Evolutionary conservation across 1,284 basidiomycete genomes (phyloP).

Genomic region (Ceratobasidium sp.): DNA sequence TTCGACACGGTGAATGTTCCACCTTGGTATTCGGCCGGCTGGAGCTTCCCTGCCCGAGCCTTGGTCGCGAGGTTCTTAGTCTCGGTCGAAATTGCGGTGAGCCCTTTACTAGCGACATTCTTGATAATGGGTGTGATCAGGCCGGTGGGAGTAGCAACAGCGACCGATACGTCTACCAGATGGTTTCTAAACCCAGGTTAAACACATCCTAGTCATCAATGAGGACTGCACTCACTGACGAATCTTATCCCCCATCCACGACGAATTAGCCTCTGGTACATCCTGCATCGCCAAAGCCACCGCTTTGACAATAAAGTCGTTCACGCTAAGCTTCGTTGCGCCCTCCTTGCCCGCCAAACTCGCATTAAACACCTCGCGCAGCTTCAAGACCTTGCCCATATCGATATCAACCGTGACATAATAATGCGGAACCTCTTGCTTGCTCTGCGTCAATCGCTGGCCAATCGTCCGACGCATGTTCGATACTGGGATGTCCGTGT

Average conservation of each 20-base stretch:
- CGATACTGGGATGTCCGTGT: constrained; percentile 90
- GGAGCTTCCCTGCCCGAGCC: constrained; percentile 95
- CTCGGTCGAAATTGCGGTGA: constrained; percentile 92
- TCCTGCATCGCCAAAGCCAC: constrained; percentile 90
- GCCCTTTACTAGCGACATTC: constrained; percentile 91
- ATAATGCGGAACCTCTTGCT: constrained; percentile 96
- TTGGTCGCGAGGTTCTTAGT: constrained; percentile 94
- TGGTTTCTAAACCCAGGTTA: constrained; percentile 75
- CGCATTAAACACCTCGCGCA: constrained; percentile 97
- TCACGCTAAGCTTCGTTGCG: constrained; percentile 92
- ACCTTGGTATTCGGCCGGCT: constrained; percentile 98
- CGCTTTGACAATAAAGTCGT: constrained; percentile 99
- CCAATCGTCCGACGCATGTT: constrained; percentile 98
- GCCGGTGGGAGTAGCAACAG: constrained; percentile 95
- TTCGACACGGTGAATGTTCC: constrained; percentile 99
- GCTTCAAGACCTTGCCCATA: constrained; percentile 96
- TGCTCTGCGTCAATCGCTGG: constrained; percentile 89
- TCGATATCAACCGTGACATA: constrained; percentile 96
- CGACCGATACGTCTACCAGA: constrained; percentile 96
- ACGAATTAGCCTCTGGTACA: constrained; percentile 97
- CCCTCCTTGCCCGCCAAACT: constrained; percentile 86
- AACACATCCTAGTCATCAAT: background rate
- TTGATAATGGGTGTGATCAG: constrained; percentile 98
- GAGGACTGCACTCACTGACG: constrained; percentile 76
- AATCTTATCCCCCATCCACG: constrained; percentile 97